Percentiles rank a stretch among this genome's conserved stretches.
phyloP scores from a whole-genome alignment of 352 stramenopile genomes.

The Elongisporangium prolatum region DNA sequence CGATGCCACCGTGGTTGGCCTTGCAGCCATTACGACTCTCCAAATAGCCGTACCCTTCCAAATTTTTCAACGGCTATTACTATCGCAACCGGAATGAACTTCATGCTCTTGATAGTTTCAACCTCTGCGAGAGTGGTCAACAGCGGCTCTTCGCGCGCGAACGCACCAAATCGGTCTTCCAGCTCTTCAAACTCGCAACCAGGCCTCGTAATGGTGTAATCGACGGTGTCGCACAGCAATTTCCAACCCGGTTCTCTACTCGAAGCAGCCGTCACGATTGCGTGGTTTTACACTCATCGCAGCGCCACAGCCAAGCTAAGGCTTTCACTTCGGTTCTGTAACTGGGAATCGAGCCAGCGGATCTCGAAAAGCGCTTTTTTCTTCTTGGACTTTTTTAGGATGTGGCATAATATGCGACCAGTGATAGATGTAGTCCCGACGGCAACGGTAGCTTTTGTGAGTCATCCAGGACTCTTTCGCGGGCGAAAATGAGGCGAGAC shows the following conservation, averaged over 20 bases:
- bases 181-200: too few relatives aligned
- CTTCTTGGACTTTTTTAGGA: slow-evolving; percentile 4
- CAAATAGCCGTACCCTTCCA: too few relatives aligned
- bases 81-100: not conserved
- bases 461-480: slow-evolving; percentile 10
- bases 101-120: slow-evolving; percentile 5
- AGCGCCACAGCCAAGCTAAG: slow-evolving; percentile 1
- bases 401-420: too few relatives aligned
- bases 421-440: slow-evolving; percentile 11
- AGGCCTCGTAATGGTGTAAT: too few relatives aligned
- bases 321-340: slow-evolving; percentile 8
- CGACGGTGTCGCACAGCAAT: too few relatives aligned
- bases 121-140: slow-evolving; percentile 3
- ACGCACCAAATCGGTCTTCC: not conserved
- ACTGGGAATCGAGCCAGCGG: slow-evolving; percentile 12
- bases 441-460: not conserved
- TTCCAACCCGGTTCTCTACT: too few relatives aligned
- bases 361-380: slow-evolving; percentile 11
- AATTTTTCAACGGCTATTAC: too few relatives aligned
- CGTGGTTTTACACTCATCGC: slow-evolving; percentile 10
- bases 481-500: slow-evolving; percentile 5
- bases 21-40: too few relatives aligned
- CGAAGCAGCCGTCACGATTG: slow-evolving; percentile 4
- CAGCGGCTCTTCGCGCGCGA: not conserved
- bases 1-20: too few relatives aligned